phyloP scores from a whole-genome alignment of 805 yeast genomes.

The Wickerhamiella spandovensis region DNA sequence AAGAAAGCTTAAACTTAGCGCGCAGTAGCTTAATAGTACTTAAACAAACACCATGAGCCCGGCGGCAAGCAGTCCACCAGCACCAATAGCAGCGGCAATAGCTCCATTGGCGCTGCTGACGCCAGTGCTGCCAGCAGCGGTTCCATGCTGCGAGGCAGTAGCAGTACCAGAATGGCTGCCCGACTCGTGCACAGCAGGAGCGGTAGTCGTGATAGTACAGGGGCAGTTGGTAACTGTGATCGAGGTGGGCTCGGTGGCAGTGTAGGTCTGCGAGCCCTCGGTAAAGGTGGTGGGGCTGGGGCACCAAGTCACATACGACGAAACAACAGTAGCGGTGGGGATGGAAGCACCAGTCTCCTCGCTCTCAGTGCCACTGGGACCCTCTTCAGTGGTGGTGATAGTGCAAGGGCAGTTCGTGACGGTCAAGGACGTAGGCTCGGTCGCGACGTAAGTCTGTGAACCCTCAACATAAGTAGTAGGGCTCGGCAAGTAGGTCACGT shows the following conservation, averaged over 20 bases:
- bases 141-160: not conserved
- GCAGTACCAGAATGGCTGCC: not conserved
- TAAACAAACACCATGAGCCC: not conserved
- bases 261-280: constrained; percentile 49
- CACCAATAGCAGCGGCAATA: not conserved
- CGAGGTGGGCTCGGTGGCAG: constrained; percentile 60
- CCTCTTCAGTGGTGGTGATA: not conserved
- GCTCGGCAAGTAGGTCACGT: constrained; percentile 44
- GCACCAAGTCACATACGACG: constrained; percentile 34
- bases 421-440: constrained; percentile 60
- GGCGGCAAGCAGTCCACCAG: not conserved
- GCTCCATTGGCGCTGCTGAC: not conserved
- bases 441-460: constrained; percentile 52
- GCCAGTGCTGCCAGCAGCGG: not conserved
- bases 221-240: constrained; percentile 45
- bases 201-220: constrained; percentile 7
- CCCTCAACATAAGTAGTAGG: constrained; percentile 47
- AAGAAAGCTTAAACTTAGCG: not conserved
- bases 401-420: constrained; percentile 33
- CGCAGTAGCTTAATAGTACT: not conserved
- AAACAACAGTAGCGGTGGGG: constrained; percentile 7
- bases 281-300: constrained; percentile 49
- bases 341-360: not conserved
- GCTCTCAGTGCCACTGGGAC: not conserved
- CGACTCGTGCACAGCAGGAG: not conserved